Base-by-base conservation (phyloP, 345 rosid genomes). In the Raphanus raphanistrum region DNA sequence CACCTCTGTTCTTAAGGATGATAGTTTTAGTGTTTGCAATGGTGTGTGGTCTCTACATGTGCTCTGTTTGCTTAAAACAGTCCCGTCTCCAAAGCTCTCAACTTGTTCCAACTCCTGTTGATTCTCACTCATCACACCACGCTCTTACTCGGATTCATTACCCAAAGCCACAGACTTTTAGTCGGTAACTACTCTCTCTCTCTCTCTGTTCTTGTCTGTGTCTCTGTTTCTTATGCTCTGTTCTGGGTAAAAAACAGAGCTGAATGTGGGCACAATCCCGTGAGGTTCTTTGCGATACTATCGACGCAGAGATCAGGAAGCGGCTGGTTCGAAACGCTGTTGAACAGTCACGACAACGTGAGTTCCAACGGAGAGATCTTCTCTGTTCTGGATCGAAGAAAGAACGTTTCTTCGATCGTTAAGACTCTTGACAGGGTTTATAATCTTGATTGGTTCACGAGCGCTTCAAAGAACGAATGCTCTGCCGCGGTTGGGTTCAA, bases 241-340 rank as follows among this genome's bases (percentile, higher is more conserved):
- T 41, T 41, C 48, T 41, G 48, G 13, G 13, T 41, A 41, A 41
- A 41, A 70, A 38, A 27, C 82, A 95, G 99, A 89, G 80, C 76
- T 54, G 99, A 92, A 81, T 95, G 99, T 77, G 80, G 59, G 12
- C 80, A 80, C 43, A 95, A 90, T 78, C 97, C 99, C 2, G 96
- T 95, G 45, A 81, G 88, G 32, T 89, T 84, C 83, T 95, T 95
- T 84, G 90, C 89, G 7, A 95, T 95, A 69, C 32, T 95, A 54
- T 95, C 99, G 6, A 95, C 89, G 97, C 99, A 95, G 83, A 90
- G 99, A 83, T 95, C 99, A 0, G 98, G 98, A 67, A 92, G 98
- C 73, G 98, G 99, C 63, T 95, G 99, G 99, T 95, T 92, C 73
- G 99, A 95, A 87, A 90, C 98, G 4, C 86, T 95, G 84, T 82